Evolutionary conservation across 1,284 basidiomycete species (phyloP).

Genomic region (Cryptococcus jaspeensis): DNA sequence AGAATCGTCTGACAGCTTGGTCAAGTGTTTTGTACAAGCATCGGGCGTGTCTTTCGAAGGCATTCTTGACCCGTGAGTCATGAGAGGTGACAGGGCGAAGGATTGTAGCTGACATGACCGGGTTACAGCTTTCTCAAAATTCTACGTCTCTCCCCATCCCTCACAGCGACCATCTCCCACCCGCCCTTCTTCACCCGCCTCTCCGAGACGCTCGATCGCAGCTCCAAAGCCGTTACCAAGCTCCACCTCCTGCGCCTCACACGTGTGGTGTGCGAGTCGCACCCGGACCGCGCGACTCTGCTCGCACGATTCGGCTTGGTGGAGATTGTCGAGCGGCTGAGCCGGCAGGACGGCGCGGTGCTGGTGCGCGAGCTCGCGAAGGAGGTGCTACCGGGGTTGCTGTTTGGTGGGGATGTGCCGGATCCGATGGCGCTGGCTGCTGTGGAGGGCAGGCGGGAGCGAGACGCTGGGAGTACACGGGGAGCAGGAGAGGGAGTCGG

Average conservation of each 20-base stretch:
- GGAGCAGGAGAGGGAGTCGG: background rate
- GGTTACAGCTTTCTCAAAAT: conserved; percentile 69
- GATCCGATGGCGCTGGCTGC: conserved; percentile 3
- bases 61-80: conserved; percentile 70
- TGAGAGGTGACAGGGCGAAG: background rate
- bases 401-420: conserved; percentile 24
- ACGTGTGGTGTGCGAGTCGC: conserved; percentile 80
- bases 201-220: conserved; percentile 74
- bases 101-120: conserved; percentile 33
- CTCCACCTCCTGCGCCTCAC: conserved; percentile 85
- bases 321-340: conserved; percentile 72
- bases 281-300: conserved; percentile 76
- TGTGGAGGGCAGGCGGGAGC: background rate
- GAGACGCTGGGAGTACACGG: background rate
- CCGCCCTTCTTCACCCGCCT: conserved; percentile 82
- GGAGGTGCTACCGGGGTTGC: conserved; percentile 38
- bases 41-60: conserved; percentile 94
- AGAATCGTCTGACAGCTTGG: conserved; percentile 66
- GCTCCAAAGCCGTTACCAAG: conserved; percentile 77
- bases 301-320: conserved; percentile 75
- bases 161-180: conserved; percentile 76
- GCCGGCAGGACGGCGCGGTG: conserved; percentile 78
- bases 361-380: conserved; percentile 70
- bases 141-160: conserved; percentile 69
- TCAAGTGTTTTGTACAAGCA: conserved; percentile 80